These are phyloP conservation scores for Nigrospora osmanthi DNA, from an alignment of 2,329 filamentous ascomycete species.

Conservation along the genomic window DNA sequence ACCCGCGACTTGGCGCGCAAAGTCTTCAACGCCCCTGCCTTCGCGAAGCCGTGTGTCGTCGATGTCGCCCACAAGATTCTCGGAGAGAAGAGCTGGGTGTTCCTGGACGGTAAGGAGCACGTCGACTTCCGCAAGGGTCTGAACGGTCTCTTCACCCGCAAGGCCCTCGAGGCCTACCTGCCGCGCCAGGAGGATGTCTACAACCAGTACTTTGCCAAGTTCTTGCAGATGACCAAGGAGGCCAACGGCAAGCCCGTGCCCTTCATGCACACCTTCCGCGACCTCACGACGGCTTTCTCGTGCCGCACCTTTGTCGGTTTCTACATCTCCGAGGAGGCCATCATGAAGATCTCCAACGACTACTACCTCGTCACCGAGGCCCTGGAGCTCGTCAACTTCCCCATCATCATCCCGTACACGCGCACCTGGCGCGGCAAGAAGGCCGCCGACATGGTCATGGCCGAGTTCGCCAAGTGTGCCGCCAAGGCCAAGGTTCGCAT, in stretches of 20 bases:
- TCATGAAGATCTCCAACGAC: constrained; percentile 92
- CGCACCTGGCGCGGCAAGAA: constrained; percentile 98
- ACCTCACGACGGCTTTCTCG: constrained; percentile 89
- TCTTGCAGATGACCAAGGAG: constrained; percentile 66
- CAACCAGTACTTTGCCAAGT: constrained; percentile 74
- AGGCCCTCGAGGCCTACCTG: constrained; percentile 80
- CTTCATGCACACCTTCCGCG: constrained; percentile 89
- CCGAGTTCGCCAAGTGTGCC: constrained; percentile 83
- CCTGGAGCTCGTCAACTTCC: constrained; percentile 96
- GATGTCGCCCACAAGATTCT: constrained; percentile 91
- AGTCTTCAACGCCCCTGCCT: constrained; percentile 88
- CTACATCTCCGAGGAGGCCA: constrained; percentile 83
- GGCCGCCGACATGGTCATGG: constrained; percentile 83
- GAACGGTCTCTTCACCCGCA: constrained; percentile 88
- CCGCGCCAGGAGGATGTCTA: constrained; percentile 91
- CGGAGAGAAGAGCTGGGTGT: constrained; percentile 90
- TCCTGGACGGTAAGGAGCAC: constrained; percentile 89
- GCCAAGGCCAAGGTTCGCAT: constrained; percentile 91
- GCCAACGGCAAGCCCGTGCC: constrained; percentile 66
- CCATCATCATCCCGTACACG: constrained; percentile 89
- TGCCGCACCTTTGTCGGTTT: constrained; percentile 96
- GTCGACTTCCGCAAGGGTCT: constrained; percentile 96
- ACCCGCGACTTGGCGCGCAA: constrained; percentile 93
- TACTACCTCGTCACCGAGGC: constrained; percentile 96
- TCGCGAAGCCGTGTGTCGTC: constrained; percentile 93